Evolutionary conservation across 306 rosid genomes (phyloP), one percentile per base, ranked within the genome.

Genomic region (Lathyrus aphaca): DNA sequence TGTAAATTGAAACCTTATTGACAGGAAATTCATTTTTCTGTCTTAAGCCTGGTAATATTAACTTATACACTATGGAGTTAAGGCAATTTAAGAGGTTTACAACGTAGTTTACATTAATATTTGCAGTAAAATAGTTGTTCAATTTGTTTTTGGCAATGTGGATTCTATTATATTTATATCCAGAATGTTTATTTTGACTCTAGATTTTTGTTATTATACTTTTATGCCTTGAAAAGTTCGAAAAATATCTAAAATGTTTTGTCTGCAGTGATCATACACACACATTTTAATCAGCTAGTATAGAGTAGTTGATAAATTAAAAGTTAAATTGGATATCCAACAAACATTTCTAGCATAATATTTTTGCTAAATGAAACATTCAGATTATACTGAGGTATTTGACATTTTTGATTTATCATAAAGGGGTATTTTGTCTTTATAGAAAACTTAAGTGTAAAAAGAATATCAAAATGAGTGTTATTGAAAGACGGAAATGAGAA

Each of bases 1-100:
- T 68, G 69, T 57, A 55, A 37, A 27, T 66, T 27, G 10, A 49
- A 62, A 79, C 15, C 45, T 37, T 40, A 19, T 16, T 10, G 73
- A 35, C 57, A 43, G 62, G 46, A 55, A 63, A 8, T 5, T 32
- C 17, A 15, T 21, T 27, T 54, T 51, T 51, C 27, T 37, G 32
- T 61, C 44, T 51, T 17, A 42, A 23, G 53, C 18, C 21, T 15
- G 59, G 35, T 68, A 49, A 44, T 30, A 55, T 4, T 15, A 27
- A 2, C n/a, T 51, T 39, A 10, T 16, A 35, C 10, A 6, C 25
- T 23, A 15, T 21, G 2, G 32, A 13, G 7, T 37, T 27, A 49
- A 48, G 56, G 50, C 49, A 61, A 23, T 48, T 27, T 46, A 64
- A 38, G 37, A 23, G 13, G 35, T 46, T 48, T 8, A 10, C 45